Evolutionary conservation across 1,284 basidiomycete species (phyloP).

Genomic region (Leccinum pachyderme): DNA sequence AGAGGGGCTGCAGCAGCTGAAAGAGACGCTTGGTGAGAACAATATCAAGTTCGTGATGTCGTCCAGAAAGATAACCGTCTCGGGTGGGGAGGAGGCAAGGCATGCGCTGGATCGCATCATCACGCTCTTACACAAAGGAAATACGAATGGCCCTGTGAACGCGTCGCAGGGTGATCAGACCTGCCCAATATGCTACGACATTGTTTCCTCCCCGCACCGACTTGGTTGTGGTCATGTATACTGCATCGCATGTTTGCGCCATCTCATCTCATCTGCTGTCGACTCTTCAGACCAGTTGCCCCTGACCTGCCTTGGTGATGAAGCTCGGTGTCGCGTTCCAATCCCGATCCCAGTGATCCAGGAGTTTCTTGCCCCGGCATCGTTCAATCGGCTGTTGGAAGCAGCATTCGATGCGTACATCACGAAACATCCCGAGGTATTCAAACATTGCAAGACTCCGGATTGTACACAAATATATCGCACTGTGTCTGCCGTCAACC

Average conservation of each 20-base stretch:
- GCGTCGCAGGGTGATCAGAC: slow-evolving; percentile 15
- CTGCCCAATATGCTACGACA: slow-evolving; percentile 54
- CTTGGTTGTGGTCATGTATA: slow-evolving; percentile 56
- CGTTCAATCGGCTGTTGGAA: slow-evolving; percentile 47
- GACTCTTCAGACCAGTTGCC: slow-evolving; percentile 45
- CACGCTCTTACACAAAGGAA: slow-evolving; percentile 35
- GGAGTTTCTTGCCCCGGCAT: slow-evolving; percentile 41
- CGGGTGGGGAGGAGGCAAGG: slow-evolving; percentile 49
- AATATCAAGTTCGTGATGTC: slow-evolving; percentile 42
- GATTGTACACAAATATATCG: slow-evolving; percentile 58
- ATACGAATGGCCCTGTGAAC: neutral
- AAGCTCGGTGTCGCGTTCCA: slow-evolving; percentile 43
- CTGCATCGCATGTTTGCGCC: slow-evolving; percentile 50
- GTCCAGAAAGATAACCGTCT: slow-evolving; percentile 39
- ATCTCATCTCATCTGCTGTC: slow-evolving; percentile 46
- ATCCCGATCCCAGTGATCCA: slow-evolving; percentile 52
- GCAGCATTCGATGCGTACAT: slow-evolving; percentile 45
- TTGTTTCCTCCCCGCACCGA: slow-evolving; percentile 41
- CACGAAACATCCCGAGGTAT: slow-evolving; percentile 42
- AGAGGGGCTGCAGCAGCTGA: slow-evolving; percentile 43
- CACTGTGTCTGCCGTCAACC: slow-evolving; percentile 5
- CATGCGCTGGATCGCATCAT: slow-evolving; percentile 39
- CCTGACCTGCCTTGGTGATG: slow-evolving; percentile 51
- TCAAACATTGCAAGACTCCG: slow-evolving; percentile 54
- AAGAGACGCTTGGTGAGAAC: slow-evolving; percentile 49